Conservation (phyloP, 2,329 filamentous ascomycete species). For the Cladosporium sp. region DNA sequence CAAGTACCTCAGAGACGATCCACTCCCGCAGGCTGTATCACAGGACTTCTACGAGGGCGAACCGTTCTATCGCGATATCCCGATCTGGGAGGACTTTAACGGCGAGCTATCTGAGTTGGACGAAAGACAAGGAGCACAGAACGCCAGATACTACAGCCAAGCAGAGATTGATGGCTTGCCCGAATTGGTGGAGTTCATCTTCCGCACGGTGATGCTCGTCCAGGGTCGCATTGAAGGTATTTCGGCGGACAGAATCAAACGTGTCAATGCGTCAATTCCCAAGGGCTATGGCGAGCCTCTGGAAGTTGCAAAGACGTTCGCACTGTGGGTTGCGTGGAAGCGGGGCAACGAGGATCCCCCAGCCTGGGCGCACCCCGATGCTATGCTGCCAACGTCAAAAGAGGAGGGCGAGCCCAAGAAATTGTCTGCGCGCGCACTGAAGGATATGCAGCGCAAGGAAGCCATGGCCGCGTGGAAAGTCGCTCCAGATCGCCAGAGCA, state of each 20-base stretch:
- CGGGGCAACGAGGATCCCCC: constrained; percentile 63
- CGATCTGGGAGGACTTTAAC: constrained; percentile 60
- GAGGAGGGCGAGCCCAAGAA: constrained; percentile 54
- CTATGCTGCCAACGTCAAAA: constrained; percentile 52
- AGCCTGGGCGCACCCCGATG: constrained; percentile 61
- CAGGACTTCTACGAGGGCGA: constrained; percentile 57
- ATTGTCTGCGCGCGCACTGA: constrained; percentile 55
- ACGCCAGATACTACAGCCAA: constrained; percentile 62
- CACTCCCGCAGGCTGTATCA: constrained; percentile 58
- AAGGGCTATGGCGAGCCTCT: constrained; percentile 63
- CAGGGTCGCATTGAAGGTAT: constrained; percentile 62
- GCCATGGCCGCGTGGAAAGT: constrained; percentile 42
- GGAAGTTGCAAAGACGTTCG: constrained; percentile 60
- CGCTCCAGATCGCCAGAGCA: constrained; percentile 15
- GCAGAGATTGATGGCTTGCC: constrained; percentile 61
- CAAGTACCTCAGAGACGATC: constrained; percentile 64
- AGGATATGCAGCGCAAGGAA: constrained; percentile 57
- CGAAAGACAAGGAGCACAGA: constrained; percentile 49
- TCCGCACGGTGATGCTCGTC: constrained; percentile 63
- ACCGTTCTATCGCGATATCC: constrained; percentile 56
- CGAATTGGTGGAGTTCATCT: constrained; percentile 61
- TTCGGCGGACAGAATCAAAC: constrained; percentile 58
- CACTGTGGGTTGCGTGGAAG: constrained; percentile 68
- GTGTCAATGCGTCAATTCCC: constrained; percentile 63
- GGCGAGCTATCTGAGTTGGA: constrained; percentile 53